Evolutionary conservation across 2,329 filamentous ascomycete species (phyloP).

Genomic region (Fusarium sublunatum): DNA sequence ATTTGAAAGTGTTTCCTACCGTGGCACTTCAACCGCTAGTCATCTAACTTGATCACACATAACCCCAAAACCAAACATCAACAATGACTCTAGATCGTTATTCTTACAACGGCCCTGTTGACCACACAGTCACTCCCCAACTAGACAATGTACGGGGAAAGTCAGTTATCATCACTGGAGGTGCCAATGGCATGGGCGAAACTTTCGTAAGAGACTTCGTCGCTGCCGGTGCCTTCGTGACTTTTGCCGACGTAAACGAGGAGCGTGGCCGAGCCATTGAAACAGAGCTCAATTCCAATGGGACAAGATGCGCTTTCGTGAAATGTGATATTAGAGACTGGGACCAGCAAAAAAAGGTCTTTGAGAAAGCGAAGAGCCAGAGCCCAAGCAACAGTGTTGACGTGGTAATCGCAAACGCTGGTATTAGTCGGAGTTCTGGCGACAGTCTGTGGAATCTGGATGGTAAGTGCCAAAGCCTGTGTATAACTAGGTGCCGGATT

Average conservation of each 20-base stretch:
- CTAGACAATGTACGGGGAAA: slow-evolving; percentile 52
- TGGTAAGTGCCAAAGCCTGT: slow-evolving; percentile 38
- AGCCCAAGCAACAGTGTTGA: slow-evolving; percentile 56
- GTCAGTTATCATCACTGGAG: slow-evolving; percentile 61
- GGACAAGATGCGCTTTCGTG: slow-evolving; percentile 47
- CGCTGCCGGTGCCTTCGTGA: slow-evolving; percentile 54
- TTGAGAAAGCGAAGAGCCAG: slow-evolving; percentile 52
- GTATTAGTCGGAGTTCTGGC: slow-evolving; percentile 51
- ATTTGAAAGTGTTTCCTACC: background rate
- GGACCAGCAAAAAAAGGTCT: slow-evolving; percentile 56
- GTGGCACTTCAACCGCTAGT: no score
- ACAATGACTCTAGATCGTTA: slow-evolving; percentile 33
- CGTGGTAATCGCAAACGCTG: slow-evolving; percentile 61
- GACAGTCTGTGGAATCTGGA: slow-evolving; percentile 55
- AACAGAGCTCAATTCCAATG: slow-evolving; percentile 47
- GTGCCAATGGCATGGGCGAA: slow-evolving; percentile 57
- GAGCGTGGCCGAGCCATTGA: slow-evolving; percentile 49
- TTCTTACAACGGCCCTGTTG: slow-evolving; percentile 35
- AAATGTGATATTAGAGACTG: slow-evolving; percentile 58
- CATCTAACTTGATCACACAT: background rate
- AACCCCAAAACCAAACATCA: background rate
- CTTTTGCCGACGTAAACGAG: slow-evolving; percentile 54
- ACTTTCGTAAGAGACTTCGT: slow-evolving; percentile 51
- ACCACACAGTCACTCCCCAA: slow-evolving; percentile 22
- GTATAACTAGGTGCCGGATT: background rate